A percentile compares a stretch with the other conserved stretches of the same genome.
phyloP scores from a whole-genome alignment of 129 eudicot species.

The Escallonia rubra region DNA sequence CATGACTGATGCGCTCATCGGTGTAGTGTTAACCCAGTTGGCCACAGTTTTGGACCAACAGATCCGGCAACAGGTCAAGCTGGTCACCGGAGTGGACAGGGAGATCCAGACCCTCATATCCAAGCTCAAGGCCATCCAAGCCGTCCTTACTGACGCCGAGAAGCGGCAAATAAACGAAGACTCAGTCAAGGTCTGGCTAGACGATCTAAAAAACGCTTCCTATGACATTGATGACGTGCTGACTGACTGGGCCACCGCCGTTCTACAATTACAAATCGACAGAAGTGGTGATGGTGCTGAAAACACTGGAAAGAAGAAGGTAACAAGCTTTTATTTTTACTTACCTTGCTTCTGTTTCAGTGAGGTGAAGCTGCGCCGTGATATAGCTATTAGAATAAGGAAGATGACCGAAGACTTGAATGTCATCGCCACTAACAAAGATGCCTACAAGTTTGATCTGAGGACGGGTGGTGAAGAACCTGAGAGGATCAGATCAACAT shows the following conservation, averaged over 20 bases:
- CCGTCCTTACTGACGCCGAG: constrained; percentile 35
- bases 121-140: constrained; percentile 20
- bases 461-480: neutral
- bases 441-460: constrained; percentile 11
- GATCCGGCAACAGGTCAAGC: constrained; percentile 9
- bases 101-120: constrained; percentile 16
- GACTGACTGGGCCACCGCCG: constrained; percentile 23
- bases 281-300: neutral
- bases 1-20: constrained; percentile 25
- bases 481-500: constrained; percentile 14
- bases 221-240: constrained; percentile 42
- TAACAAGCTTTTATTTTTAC: neutral
- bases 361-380: constrained; percentile 18
- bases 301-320: constrained; percentile 9
- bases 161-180: constrained; percentile 18
- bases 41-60: constrained; percentile 20
- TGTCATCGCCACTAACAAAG: constrained; percentile 13
- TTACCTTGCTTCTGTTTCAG: constrained; percentile 13
- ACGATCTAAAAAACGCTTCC: constrained; percentile 17
- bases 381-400: constrained; percentile 32
- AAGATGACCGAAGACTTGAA: constrained; percentile 6
- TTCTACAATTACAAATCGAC: constrained; percentile 13
- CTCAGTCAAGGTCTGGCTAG: constrained; percentile 27
- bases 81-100: constrained; percentile 14
- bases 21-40: constrained; percentile 20